phyloP scores from a whole-genome alignment of 179 eudicot species.

The Patellifolia procumbens region DNA sequence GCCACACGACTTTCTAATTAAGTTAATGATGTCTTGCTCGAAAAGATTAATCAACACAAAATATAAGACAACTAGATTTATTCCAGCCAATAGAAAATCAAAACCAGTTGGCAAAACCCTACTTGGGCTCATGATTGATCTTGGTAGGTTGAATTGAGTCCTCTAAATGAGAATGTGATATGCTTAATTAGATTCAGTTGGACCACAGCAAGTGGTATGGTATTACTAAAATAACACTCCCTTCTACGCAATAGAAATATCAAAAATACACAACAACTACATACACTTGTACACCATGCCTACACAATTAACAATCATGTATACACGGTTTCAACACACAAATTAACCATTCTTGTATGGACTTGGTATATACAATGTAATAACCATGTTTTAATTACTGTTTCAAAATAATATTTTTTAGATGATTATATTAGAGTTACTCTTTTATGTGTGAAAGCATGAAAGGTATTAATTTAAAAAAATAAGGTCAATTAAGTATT shows the following conservation, averaged over 20 bases:
- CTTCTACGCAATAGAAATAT: too few species aligned
- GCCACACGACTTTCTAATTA: too few species aligned
- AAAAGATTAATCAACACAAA: not conserved
- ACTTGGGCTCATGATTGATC: not conserved
- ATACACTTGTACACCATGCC: not conserved
- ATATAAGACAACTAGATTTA: not conserved
- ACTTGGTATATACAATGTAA: too few species aligned
- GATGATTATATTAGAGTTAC: too few species aligned
- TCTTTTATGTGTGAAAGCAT: too few species aligned
- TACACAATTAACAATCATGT: not conserved
- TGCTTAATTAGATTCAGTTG: not conserved
- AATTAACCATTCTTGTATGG: not conserved
- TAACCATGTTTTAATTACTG: too few species aligned
- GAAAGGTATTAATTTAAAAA: too few species aligned
- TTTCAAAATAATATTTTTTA: too few species aligned
- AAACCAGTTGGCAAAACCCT: not conserved
- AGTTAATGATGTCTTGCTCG: too few species aligned
- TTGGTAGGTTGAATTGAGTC: not conserved
- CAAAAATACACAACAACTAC: too few species aligned
- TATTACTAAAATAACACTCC: too few species aligned
- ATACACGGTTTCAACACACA: slow-evolving; percentile 11
- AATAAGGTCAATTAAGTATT: too few species aligned
- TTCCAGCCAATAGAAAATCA: not conserved
- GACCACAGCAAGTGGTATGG: not conserved
- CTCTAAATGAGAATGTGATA: not conserved